Conservation (phyloP, 352 stramenopile genomes). For the Phytopythium kandeliae region DNA sequence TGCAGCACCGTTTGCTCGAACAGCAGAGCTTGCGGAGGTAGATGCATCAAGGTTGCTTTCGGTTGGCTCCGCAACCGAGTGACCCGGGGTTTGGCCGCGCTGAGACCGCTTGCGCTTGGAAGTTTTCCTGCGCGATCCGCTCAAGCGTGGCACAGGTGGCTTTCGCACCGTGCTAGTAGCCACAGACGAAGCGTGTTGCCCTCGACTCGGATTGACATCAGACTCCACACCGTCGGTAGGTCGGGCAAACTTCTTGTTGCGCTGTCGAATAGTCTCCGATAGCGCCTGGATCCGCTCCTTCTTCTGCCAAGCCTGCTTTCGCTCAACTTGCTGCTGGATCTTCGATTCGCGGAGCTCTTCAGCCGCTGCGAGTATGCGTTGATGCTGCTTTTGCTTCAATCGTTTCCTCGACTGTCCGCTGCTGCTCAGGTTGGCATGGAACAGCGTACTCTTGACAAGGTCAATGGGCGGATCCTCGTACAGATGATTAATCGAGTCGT, state of each 20-base stretch:
- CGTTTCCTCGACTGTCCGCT: not conserved
- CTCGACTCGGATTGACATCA: too few relatives aligned
- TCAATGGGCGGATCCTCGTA: conserved; percentile 52
- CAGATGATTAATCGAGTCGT: conserved; percentile 52
- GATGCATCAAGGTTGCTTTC: not conserved
- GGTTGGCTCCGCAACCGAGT: not conserved
- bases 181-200: not conserved
- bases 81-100: not conserved
- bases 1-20: not conserved
- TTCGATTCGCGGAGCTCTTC: conserved; percentile 33
- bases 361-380: conserved; percentile 37
- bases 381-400: conserved; percentile 11
- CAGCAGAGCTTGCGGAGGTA: not conserved
- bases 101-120: not conserved
- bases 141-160: conserved; percentile 51
- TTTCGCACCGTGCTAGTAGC: conserved; percentile 20
- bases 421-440: conserved; percentile 14
- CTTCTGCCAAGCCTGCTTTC: conserved; percentile 24
- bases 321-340: conserved; percentile 12
- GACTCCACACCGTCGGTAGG: not conserved
- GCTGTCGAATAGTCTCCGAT: conserved; percentile 42
- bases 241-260: conserved; percentile 32
- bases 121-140: conserved; percentile 8
- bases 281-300: conserved; percentile 43
- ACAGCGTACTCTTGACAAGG: conserved; percentile 34